Conservation (phyloP, 495 filamentous ascomycete species). For the Hypoxylon intermedium region DNA sequence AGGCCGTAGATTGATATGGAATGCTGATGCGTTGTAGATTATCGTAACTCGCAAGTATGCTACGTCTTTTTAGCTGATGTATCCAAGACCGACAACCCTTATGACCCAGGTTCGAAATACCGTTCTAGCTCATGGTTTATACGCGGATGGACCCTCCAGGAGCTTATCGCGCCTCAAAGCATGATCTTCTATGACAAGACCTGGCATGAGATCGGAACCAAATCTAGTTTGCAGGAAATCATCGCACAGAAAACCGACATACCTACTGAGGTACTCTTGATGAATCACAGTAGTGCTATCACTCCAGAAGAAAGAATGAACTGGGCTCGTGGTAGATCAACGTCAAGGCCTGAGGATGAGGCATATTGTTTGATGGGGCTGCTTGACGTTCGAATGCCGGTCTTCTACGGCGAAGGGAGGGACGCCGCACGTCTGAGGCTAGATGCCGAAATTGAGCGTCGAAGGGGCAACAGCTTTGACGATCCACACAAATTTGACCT, state of each 20-base stretch:
- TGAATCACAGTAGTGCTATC: not conserved
- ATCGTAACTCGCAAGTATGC: slow-evolving; percentile 19
- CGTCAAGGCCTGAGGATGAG: slow-evolving; percentile 1
- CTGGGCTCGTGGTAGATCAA: not conserved
- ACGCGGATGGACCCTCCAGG: slow-evolving; percentile 2
- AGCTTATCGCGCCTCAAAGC: slow-evolving; percentile 15
- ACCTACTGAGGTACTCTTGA: not conserved
- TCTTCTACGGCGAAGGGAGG: slow-evolving; percentile 10
- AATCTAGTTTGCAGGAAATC: not conserved
- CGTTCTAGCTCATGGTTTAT: not conserved
- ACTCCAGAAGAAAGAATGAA: not conserved
- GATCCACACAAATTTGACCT: too few relatives aligned
- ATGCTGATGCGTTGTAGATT: slow-evolving; percentile 12
- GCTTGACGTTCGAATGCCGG: slow-evolving; percentile 7
- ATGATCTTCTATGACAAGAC: slow-evolving; percentile 33
- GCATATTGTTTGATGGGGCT: slow-evolving; percentile 13
- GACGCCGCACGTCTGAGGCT: too few relatives aligned
- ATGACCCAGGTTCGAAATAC: not conserved
- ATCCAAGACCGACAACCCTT: not conserved
- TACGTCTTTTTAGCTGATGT: slow-evolving; percentile 31
- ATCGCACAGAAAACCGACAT: slow-evolving; percentile 30
- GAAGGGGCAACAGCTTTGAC: too few relatives aligned
- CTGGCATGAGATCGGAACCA: slow-evolving; percentile 25
- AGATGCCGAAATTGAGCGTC: too few relatives aligned
- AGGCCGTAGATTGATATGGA: not conserved